Conservation (phyloP, 441 rosid species). For the Jatropha multifida region DNA sequence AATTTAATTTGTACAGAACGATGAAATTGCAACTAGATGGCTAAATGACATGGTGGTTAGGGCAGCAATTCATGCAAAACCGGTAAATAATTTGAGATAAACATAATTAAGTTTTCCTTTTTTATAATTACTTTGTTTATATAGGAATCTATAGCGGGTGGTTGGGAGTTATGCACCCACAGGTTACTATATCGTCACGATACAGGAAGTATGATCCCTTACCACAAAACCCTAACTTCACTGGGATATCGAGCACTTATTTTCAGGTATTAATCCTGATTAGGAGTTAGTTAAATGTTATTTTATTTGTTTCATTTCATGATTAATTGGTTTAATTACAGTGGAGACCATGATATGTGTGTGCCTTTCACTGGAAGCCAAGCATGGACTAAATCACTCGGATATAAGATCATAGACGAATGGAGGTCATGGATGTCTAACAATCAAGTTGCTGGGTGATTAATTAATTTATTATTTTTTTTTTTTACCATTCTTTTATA, state of each 20-base stretch:
- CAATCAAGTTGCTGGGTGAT: conserved; percentile 45
- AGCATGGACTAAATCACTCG: conserved; percentile 49
- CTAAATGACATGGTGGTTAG: conserved; percentile 46
- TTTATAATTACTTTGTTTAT: neutral
- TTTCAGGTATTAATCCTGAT: conserved; percentile 36
- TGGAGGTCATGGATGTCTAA: conserved; percentile 50
- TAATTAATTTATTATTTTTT: neutral
- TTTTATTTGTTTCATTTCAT: no score
- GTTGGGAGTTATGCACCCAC: conserved; percentile 48
- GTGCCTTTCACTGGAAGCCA: conserved; percentile 48
- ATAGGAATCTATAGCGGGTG: conserved; percentile 35
- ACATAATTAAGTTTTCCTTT: neutral
- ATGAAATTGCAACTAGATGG: conserved; percentile 54
- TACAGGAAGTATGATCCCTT: conserved; percentile 50
- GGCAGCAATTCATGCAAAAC: conserved; percentile 48
- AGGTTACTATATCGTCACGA: conserved; percentile 21
- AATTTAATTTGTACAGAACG: conserved; percentile 30
- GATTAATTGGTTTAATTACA: conserved; percentile 9
- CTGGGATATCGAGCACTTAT: conserved; percentile 57
- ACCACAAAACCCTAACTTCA: conserved; percentile 42
- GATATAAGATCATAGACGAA: conserved; percentile 36
- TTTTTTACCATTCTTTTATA: no score
- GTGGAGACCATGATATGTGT: conserved; percentile 52
- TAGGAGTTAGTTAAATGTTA: no score
- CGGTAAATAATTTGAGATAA: conserved; percentile 24